Evolutionary conservation across 2,329 filamentous ascomycete genomes (phyloP), one percentile per base, ranked within the genome.

Genomic region (Chaetomium strumarium): DNA sequence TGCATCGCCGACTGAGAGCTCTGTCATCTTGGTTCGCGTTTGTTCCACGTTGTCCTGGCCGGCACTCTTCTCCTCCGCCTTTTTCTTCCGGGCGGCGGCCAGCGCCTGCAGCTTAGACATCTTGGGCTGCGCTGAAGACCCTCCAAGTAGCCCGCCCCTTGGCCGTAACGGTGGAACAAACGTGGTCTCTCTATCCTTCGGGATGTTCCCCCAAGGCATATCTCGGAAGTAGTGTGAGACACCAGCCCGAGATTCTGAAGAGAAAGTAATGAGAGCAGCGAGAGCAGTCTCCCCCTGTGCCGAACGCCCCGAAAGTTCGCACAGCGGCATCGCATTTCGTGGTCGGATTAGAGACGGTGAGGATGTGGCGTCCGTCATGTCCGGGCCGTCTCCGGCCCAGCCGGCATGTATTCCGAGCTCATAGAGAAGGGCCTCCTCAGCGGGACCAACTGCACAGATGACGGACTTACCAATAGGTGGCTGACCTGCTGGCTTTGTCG

Each of bases 21-120:
- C 55, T 12, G 50, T 51, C 51, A 65, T 50, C 30, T 60, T 54
- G 16, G 55, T 36, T 20, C 51, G 57, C 41, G 66, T 58, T 62
- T 70, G 57, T 29, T 62, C 59, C 58, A 62, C 58, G 19, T 62
- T 61, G 36, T 67, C 63, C 40, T 67, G 62, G 2, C 61, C 45
- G 46, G 60, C 53, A 43, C 68, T 47, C 20, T 47, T 52, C n/a
- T 85, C 83, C 30, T 83, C 84, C 13, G 83, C 84, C 68, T 90
- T 95, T 70, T 88, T 91, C 67, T 90, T 91, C 29, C 90, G 80
- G 49, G 88, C 86, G 33, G 90, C 90, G 47, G 92, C 91, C 39
- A 99, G 74, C 44, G 90, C 90, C 62, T 95, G 92, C 42, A 99
- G 75, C 64, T 99, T 99, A 5, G 92, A 95, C 69, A 88, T 78